phyloP scores from a whole-genome alignment of 2,329 filamentous ascomycete genomes.

The Cryphonectria nitschkei region DNA sequence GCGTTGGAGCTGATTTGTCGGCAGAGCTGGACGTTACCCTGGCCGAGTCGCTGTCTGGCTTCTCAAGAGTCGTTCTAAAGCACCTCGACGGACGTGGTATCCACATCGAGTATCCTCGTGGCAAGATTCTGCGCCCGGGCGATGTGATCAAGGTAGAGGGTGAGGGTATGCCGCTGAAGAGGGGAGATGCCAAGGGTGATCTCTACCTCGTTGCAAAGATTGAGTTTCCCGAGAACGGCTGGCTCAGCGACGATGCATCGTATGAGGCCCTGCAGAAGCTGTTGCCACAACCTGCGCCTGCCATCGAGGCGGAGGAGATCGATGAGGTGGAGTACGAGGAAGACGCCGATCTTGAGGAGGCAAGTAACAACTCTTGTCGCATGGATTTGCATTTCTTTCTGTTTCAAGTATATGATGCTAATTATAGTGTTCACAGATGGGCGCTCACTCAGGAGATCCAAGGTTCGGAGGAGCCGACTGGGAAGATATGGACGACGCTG shows the following conservation, averaged over 20 bases:
- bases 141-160: slow-evolving; percentile 84
- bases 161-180: slow-evolving; percentile 95
- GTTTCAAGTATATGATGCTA: slow-evolving; percentile 16
- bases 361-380: slow-evolving; percentile 41
- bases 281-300: slow-evolving; percentile 66
- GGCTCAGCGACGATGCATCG: slow-evolving; percentile 73
- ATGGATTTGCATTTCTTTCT: no score
- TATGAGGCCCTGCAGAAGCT: slow-evolving; percentile 74
- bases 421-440: slow-evolving; percentile 56
- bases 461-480: slow-evolving; percentile 67
- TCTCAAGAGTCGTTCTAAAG: slow-evolving; percentile 86
- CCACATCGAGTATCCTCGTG: slow-evolving; percentile 75
- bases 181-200: slow-evolving; percentile 81
- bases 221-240: slow-evolving; percentile 85
- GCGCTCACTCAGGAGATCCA: slow-evolving; percentile 70
- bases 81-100: slow-evolving; percentile 95
- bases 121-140: slow-evolving; percentile 79
- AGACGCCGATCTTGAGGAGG: slow-evolving; percentile 81
- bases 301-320: slow-evolving; percentile 72
- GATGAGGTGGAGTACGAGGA: slow-evolving; percentile 88
- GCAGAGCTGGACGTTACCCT: slow-evolving; percentile 82
- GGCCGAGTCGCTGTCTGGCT: slow-evolving; percentile 82
- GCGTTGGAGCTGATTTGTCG: slow-evolving; percentile 81
- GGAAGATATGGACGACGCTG: slow-evolving; percentile 71
- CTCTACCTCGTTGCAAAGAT: slow-evolving; percentile 86